These are phyloP conservation scores for Fusarium chlamydosporum DNA, from an alignment of 2,329 filamentous ascomycete genomes.

Conservation along the genomic window DNA sequence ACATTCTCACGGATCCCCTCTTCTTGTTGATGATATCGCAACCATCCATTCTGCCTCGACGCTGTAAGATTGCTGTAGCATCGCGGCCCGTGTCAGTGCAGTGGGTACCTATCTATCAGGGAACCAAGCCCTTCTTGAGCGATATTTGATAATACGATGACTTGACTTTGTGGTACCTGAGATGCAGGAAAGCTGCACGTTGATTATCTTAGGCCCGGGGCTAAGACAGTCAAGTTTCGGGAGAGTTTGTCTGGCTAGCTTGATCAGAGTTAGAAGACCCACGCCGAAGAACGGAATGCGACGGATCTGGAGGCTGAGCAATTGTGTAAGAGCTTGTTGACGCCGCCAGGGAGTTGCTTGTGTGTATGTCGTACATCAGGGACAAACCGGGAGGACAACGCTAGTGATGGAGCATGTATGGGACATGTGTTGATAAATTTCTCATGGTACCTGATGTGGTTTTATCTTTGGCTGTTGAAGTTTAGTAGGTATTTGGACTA, in stretches of 20 bases:
- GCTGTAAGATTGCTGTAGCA: no score
- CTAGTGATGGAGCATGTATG: slow-evolving; percentile 13
- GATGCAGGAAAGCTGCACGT: slow-evolving; percentile 49
- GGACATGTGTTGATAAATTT: slow-evolving; percentile 27
- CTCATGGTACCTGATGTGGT: slow-evolving; percentile 20
- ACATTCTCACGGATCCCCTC: slow-evolving; percentile 6
- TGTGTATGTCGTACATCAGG: slow-evolving; percentile 37
- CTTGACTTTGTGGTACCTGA: slow-evolving; percentile 33
- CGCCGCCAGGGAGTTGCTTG: slow-evolving; percentile 26
- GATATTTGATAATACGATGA: slow-evolving; percentile 17
- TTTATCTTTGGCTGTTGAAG: not conserved
- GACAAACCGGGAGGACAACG: slow-evolving; percentile 45
- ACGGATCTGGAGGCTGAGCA: slow-evolving; percentile 27
- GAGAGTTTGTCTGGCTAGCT: slow-evolving; percentile 39
- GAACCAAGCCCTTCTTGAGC: slow-evolving; percentile 2
- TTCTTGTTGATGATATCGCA: not conserved
- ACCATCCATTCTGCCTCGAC: not conserved
- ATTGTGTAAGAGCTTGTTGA: slow-evolving; percentile 38
- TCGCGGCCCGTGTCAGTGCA: no score
- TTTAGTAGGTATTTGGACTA: not conserved
- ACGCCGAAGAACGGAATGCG: slow-evolving; percentile 47
- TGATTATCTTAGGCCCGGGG: slow-evolving; percentile 48
- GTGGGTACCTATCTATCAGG: no score
- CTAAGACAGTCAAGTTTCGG: no score
- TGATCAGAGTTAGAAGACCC: slow-evolving; percentile 48